These are phyloP conservation scores for Solanum chiquidenum DNA, from an alignment of 257 asterid genomes.

Conservation along the genomic window DNA sequence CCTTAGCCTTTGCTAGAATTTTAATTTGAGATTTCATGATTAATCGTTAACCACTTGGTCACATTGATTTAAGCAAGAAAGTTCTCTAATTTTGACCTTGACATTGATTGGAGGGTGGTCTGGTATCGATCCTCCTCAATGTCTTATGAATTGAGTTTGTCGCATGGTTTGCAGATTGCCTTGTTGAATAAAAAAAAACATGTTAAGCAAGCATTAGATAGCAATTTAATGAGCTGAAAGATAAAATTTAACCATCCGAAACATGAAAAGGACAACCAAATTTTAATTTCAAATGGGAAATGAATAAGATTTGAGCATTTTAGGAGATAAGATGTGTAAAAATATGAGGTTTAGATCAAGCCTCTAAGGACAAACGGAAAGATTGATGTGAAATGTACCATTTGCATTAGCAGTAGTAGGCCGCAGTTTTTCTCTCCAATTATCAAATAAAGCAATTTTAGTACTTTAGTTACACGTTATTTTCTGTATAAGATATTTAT, in stretches of 20 bases:
- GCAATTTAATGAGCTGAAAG: neutral
- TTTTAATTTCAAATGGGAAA: neutral
- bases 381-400: neutral
- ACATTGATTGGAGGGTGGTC: neutral
- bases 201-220: neutral
- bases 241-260: neutral
- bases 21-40: neutral
- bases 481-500: neutral
- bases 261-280: neutral
- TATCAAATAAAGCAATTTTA: neutral
- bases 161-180: neutral
- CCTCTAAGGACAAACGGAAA: neutral
- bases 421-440: neutral
- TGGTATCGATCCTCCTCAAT: neutral
- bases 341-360: neutral
- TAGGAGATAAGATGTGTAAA: neutral
- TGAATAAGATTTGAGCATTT: neutral
- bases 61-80: neutral
- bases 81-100: neutral
- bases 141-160: no score
- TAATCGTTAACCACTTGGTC: neutral
- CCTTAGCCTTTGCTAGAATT: neutral
- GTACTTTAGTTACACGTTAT: neutral
- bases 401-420: neutral
- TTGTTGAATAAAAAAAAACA: neutral